Evolutionary conservation across 441 rosid species (phyloP).

Genomic region (Gossypium gossypioides): DNA sequence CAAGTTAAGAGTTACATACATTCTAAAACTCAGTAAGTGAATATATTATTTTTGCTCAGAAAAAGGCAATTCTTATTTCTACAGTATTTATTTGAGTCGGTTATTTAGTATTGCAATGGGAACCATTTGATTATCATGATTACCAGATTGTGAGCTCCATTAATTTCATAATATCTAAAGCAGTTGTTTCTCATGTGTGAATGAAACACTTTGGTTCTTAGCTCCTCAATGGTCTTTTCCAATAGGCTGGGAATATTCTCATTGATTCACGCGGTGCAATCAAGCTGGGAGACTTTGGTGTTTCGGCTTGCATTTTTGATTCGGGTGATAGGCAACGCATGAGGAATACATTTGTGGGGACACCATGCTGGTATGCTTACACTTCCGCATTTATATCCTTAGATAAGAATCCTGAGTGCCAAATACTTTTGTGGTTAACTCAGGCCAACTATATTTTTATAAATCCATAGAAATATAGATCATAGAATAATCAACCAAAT

Average conservation of each 20-base stretch:
- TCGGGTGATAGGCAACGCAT: constrained; percentile 95
- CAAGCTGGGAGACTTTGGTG: constrained; percentile 95
- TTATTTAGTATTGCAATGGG: neutral
- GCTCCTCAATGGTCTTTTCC: constrained; percentile 11
- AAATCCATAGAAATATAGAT: neutral
- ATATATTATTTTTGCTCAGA: neutral
- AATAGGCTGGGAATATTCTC: constrained; percentile 85
- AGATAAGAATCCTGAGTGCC: neutral
- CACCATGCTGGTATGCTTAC: constrained; percentile 85
- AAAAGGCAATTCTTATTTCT: neutral
- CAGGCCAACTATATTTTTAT: neutral
- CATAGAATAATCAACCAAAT: neutral
- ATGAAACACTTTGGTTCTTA: neutral
- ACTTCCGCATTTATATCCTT: neutral
- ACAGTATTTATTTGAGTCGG: neutral
- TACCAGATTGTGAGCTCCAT: neutral
- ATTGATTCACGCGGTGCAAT: constrained; percentile 67
- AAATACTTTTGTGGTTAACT: neutral
- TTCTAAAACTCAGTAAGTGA: neutral
- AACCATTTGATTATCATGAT: neutral
- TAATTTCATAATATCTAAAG: neutral
- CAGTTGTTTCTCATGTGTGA: neutral
- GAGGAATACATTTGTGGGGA: constrained; percentile 97
- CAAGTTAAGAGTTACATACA: neutral
- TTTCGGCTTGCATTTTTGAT: constrained; percentile 93